Evolutionary conservation across 164 flowering plant genomes (phyloP).

Genomic region (Saururus chinensis): DNA sequence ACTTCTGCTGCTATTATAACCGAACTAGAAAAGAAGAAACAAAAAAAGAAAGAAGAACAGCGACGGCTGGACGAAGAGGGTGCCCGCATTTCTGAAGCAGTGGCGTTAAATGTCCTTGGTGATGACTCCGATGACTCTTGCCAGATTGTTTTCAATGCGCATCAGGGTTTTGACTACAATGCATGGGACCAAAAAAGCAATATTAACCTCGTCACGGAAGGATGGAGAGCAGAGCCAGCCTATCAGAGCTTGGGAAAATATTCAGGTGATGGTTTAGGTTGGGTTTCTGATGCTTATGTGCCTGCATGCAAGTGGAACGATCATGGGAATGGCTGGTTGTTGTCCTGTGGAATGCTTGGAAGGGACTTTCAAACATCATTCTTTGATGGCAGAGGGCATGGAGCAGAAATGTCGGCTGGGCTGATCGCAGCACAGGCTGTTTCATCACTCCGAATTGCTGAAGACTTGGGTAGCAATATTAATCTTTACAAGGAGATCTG

Average conservation of each 20-base stretch:
- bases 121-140: constrained; percentile 76
- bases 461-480: constrained; percentile 28
- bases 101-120: constrained; percentile 83
- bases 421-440: constrained; percentile 78
- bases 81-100: constrained; percentile 96
- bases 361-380: constrained; percentile 19
- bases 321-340: constrained; percentile 31
- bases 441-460: constrained; percentile 74
- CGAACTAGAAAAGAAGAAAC: constrained; percentile 93
- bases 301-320: constrained; percentile 38
- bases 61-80: constrained; percentile 97
- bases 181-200: constrained; percentile 38
- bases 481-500: constrained; percentile 15
- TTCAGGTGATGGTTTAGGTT: constrained; percentile 36
- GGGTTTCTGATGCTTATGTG: constrained; percentile 38
- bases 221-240: constrained; percentile 25
- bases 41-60: constrained; percentile 86
- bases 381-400: constrained; percentile 34
- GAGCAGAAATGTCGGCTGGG: constrained; percentile 43
- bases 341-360: constrained; percentile 26
- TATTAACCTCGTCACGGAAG: constrained; percentile 36
- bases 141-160: constrained; percentile 37
- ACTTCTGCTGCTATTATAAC: constrained; percentile 89
- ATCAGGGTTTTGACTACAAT: constrained; percentile 25
- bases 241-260: constrained; percentile 23